Percentiles rank a stretch among this genome's conserved stretches.
Conservation (phyloP, 768 basidiomycete species). For the Filobasidium wieringae region DNA sequence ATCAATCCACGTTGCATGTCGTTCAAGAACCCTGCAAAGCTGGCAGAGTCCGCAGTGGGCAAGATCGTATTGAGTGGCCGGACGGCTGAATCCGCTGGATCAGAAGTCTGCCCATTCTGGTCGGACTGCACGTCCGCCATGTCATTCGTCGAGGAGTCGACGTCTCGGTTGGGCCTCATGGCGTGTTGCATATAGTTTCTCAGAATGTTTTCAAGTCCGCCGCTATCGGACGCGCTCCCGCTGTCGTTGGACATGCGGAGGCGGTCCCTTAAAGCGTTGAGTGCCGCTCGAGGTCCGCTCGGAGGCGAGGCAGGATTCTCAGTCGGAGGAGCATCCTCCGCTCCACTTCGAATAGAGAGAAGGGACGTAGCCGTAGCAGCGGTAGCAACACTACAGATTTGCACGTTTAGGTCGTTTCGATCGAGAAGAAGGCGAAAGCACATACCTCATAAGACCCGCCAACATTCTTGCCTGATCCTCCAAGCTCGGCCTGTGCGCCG, state of each 20-base stretch:
- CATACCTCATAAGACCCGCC: slow-evolving; percentile 10
- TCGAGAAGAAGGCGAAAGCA: not conserved
- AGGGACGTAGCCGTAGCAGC: slow-evolving; percentile 14
- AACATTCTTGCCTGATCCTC: slow-evolving; percentile 12
- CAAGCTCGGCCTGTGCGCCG: too few relatives aligned
- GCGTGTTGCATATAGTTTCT: slow-evolving; percentile 11
- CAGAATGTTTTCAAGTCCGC: slow-evolving; percentile 4
- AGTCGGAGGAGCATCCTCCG: not conserved
- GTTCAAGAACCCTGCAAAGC: slow-evolving; percentile 12
- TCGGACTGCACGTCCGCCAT: not conserved
- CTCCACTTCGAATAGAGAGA: not conserved
- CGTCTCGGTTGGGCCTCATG: not conserved
- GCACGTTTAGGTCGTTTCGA: not conserved
- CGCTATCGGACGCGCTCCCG: not conserved
- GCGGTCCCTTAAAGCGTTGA: not conserved
- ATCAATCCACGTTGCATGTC: slow-evolving; percentile 8
- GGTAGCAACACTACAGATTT: slow-evolving; percentile 2
- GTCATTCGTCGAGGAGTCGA: not conserved
- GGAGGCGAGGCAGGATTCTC: not conserved
- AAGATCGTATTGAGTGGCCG: not conserved
- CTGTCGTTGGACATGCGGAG: not conserved
- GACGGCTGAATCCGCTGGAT: not conserved
- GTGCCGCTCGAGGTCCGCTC: slow-evolving; percentile 1
- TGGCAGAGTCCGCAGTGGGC: slow-evolving; percentile 3
- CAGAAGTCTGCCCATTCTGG: not conserved